Conservation (phyloP, 257 asterid species). For the Rhazya stricta region DNA sequence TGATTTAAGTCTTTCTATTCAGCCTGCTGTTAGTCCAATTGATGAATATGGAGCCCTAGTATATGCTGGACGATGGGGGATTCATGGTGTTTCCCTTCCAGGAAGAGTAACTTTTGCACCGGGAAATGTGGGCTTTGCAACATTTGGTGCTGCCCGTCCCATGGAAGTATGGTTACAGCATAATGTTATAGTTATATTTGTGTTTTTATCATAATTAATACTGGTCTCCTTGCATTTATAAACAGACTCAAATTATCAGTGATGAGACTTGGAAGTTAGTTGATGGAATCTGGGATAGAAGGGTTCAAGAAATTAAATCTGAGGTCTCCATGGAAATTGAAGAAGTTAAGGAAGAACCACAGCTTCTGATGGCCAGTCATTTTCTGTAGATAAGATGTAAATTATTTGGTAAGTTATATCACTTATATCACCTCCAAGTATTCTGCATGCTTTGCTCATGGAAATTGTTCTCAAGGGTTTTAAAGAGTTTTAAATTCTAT, state of each 20-base stretch:
- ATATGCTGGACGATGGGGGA: constrained; percentile 93
- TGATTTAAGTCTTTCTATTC: constrained; percentile 16
- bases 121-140: constrained; percentile 85
- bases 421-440: not conserved
- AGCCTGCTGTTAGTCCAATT: constrained; percentile 70
- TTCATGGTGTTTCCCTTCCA: constrained; percentile 88
- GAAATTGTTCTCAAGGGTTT: not conserved
- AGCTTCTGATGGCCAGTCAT: constrained; percentile 82
- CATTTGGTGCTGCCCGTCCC: constrained; percentile 96
- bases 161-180: constrained; percentile 46
- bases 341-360: constrained; percentile 66
- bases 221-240: constrained; percentile 15
- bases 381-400: constrained; percentile 39
- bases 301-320: constrained; percentile 60
- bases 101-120: constrained; percentile 99
- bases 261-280: constrained; percentile 87
- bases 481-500: not conserved
- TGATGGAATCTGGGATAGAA: constrained; percentile 78
- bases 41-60: constrained; percentile 90
- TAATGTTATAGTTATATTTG: not conserved
- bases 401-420: not conserved
- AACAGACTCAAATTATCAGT: constrained; percentile 87
- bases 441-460: not conserved
- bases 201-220: constrained; percentile 6
- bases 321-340: constrained; percentile 53